Evolutionary conservation across 176 grass and related monocot species (phyloP).

Genomic region (Neostapfia colusana): DNA sequence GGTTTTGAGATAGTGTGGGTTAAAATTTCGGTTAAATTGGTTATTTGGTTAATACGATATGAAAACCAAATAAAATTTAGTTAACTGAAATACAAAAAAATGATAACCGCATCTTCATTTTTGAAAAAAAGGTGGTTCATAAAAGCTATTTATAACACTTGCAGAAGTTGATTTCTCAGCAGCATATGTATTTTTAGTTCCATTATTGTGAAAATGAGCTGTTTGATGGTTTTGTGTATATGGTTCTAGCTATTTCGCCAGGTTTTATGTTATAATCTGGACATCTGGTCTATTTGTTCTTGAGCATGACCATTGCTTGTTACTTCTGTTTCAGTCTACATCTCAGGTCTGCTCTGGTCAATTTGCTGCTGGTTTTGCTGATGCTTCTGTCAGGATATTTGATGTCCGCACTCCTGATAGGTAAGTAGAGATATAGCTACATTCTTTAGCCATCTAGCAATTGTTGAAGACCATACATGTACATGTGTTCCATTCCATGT

Average conservation of each 20-base stretch:
- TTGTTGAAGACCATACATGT: slow-evolving; percentile 26
- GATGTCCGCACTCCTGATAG: slow-evolving; percentile 66
- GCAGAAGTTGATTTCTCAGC: background rate
- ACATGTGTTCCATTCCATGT: slow-evolving; percentile 22
- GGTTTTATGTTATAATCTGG: slow-evolving; percentile 41
- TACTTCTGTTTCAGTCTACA: slow-evolving; percentile 64
- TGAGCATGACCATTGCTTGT: slow-evolving; percentile 16
- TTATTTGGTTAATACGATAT: too few species aligned
- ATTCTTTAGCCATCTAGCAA: slow-evolving; percentile 14
- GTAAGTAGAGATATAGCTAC: slow-evolving; percentile 47
- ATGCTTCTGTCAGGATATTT: slow-evolving; percentile 87
- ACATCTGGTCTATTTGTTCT: slow-evolving; percentile 33
- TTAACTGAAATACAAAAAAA: too few species aligned
- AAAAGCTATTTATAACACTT: background rate
- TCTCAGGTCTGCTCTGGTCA: slow-evolving; percentile 67
- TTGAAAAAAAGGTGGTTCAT: background rate
- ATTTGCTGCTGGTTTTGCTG: slow-evolving; percentile 81
- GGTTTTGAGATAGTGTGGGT: too few species aligned
- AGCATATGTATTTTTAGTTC: slow-evolving; percentile 30
- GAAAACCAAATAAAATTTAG: too few species aligned
- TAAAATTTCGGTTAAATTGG: too few species aligned
- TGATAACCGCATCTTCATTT: too few species aligned
- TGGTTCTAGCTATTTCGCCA: slow-evolving; percentile 46
- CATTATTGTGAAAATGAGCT: slow-evolving; percentile 44
- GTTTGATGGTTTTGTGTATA: slow-evolving; percentile 48